These are phyloP conservation scores for Anethum foeniculum DNA, from an alignment of 140 eudicot genomes.

Conservation along the genomic window DNA sequence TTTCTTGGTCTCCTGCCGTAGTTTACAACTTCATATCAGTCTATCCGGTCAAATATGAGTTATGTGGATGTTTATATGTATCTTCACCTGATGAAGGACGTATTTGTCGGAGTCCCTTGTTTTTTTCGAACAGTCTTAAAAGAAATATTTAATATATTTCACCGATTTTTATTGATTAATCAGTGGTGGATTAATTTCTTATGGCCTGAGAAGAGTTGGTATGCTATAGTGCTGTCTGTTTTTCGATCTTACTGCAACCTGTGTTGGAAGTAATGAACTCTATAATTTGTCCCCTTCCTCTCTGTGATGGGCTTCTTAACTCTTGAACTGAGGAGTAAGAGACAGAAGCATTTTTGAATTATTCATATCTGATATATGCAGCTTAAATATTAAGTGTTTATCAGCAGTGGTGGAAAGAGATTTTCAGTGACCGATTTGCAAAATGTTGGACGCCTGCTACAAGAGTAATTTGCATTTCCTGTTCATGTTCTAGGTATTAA, in stretches of 20 bases:
- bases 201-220: neutral
- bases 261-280: neutral
- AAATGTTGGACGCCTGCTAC: slow-evolving; percentile 66
- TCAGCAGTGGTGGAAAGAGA: slow-evolving; percentile 62
- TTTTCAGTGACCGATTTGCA: slow-evolving; percentile 63
- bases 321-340: slow-evolving; percentile 25
- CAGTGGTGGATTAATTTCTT: neutral
- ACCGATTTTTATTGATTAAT: neutral
- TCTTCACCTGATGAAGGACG: neutral
- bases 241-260: neutral
- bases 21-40: neutral
- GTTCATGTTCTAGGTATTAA: slow-evolving; percentile 84
- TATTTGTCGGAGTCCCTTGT: neutral
- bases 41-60: neutral
- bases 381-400: slow-evolving; percentile 53
- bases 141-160: neutral
- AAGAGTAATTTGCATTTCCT: slow-evolving; percentile 59
- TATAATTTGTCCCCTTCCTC: slow-evolving; percentile 15
- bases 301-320: slow-evolving; percentile 12
- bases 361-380: slow-evolving; percentile 68
- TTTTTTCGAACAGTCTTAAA: neutral
- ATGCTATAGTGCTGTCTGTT: neutral
- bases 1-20: neutral
- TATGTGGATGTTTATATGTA: neutral
- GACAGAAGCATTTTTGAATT: slow-evolving; percentile 56